Evolutionary conservation across 345 rosid genomes (phyloP).

Genomic region (Streptanthus diversifolius): DNA sequence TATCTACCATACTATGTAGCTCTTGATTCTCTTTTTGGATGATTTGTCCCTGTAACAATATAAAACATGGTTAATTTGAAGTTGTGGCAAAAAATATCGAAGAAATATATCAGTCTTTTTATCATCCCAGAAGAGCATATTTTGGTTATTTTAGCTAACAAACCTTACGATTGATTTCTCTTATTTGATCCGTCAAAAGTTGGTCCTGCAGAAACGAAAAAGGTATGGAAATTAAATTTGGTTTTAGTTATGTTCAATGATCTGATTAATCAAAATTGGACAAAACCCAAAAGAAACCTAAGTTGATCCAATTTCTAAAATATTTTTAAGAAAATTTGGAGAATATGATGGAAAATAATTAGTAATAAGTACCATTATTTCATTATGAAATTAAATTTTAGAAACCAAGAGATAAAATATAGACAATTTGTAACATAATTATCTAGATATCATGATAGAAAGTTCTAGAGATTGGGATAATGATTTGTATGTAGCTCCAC

Average conservation of each 20-base stretch:
- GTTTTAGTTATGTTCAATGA: background rate
- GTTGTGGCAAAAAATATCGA: background rate
- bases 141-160: background rate
- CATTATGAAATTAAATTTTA: no score
- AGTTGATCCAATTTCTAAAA: background rate
- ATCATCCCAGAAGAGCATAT: background rate
- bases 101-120: background rate
- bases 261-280: background rate
- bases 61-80: background rate
- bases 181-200: constrained; percentile 54
- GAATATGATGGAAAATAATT: background rate
- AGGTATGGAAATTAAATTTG: background rate
- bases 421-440: background rate
- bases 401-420: background rate
- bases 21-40: constrained; percentile 59
- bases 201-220: constrained; percentile 47
- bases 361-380: background rate
- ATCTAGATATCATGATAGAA: background rate
- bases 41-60: constrained; percentile 51
- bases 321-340: no score
- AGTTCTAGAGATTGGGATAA: background rate
- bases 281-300: background rate
- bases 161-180: constrained; percentile 66
- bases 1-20: constrained; percentile 47
- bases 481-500: background rate